A percentile compares a stretch with the other conserved stretches of the same genome.
phyloP scores from a whole-genome alignment of 257 asterid species.

The Capsicum pubescens region DNA sequence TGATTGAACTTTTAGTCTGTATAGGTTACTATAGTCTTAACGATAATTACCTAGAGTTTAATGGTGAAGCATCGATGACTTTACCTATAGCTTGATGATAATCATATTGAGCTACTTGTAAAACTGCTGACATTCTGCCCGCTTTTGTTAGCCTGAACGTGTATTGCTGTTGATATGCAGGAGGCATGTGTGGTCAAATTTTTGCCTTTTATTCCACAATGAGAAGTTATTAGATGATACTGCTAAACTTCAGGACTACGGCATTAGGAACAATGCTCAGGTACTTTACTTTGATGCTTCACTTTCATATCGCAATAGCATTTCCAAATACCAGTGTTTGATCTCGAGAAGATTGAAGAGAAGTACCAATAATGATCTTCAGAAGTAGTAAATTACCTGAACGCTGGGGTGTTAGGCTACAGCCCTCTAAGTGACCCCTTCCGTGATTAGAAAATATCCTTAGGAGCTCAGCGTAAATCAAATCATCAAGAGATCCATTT shows the following conservation, averaged over 20 bases:
- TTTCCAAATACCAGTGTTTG: neutral
- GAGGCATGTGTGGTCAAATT: conserved; percentile 92
- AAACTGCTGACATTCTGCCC: neutral
- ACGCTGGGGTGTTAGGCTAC: neutral
- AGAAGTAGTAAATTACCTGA: neutral
- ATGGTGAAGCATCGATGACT: neutral
- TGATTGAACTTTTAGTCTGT: neutral
- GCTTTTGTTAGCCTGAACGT: conserved; percentile 9
- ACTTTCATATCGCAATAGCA: neutral
- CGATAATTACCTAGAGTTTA: neutral
- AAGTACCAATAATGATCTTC: conserved; percentile 10
- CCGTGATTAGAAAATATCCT: conserved; percentile 21
- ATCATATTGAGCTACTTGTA: conserved; percentile 16
- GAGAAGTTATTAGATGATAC: conserved; percentile 75
- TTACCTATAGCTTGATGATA: neutral
- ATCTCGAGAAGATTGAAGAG: neutral
- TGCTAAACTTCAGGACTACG: conserved; percentile 64
- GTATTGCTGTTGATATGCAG: conserved; percentile 48
- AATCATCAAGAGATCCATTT: neutral
- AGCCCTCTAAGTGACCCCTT: neutral
- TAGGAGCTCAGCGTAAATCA: neutral
- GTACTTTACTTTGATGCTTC: conserved; percentile 45
- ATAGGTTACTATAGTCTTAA: neutral
- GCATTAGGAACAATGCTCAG: conserved; percentile 81
- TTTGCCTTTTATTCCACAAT: conserved; percentile 68